Conservation (phyloP, 23 red algal species). For the Gracilariopsis chorda region DNA sequence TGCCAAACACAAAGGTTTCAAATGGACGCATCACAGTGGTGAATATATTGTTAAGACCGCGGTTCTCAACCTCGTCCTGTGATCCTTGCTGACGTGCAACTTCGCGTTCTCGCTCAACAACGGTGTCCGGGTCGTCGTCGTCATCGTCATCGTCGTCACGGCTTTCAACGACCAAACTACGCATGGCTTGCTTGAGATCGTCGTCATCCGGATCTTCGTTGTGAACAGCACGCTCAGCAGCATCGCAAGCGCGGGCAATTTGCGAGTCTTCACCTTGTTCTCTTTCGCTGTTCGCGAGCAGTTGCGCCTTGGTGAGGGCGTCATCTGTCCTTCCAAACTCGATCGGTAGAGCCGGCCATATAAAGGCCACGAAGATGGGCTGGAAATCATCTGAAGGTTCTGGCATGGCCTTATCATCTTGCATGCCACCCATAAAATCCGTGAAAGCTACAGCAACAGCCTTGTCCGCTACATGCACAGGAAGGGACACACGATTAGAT, state of each 20-base stretch:
- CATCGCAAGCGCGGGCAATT: slow-evolving; percentile 26
- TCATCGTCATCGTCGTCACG: slow-evolving; percentile 46
- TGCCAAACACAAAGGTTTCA: slow-evolving; percentile 34
- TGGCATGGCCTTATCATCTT: slow-evolving; percentile 53
- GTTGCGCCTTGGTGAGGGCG: slow-evolving; percentile 24
- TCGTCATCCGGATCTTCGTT: slow-evolving; percentile 57
- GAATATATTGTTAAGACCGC: neutral
- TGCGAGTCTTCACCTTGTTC: slow-evolving; percentile 23
- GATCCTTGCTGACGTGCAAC: neutral
- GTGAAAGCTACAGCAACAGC: slow-evolving; percentile 62
- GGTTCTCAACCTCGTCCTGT: neutral
- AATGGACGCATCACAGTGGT: slow-evolving; percentile 15
- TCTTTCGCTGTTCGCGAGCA: slow-evolving; percentile 11
- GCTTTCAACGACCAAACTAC: neutral
- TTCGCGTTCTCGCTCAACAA: neutral
- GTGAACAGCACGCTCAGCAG: slow-evolving; percentile 31
- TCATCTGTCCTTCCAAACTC: slow-evolving; percentile 24
- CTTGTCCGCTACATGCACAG: slow-evolving; percentile 30
- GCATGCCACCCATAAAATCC: slow-evolving; percentile 64
- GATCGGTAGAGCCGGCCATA: slow-evolving; percentile 56
- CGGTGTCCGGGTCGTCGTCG: slow-evolving; percentile 27
- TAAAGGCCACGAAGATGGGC: slow-evolving; percentile 61
- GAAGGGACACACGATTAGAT: no score
- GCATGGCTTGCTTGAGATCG: slow-evolving; percentile 15
- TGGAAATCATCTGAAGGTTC: neutral